phyloP scores from a whole-genome alignment of 2,329 filamentous ascomycete genomes.

The Neofusicoccum cordaticola region DNA sequence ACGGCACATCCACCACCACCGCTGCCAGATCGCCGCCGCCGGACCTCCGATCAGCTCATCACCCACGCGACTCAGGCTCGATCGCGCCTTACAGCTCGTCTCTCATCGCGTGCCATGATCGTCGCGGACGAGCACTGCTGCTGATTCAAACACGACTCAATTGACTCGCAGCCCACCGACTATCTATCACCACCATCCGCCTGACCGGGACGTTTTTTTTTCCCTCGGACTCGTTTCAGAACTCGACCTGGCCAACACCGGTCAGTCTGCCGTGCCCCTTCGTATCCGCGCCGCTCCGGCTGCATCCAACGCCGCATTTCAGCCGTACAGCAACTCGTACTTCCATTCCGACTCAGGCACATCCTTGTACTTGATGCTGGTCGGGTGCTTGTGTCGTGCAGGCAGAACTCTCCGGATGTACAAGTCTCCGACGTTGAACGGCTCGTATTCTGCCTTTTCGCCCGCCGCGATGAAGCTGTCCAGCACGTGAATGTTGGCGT shows the following conservation, averaged over 20 bases:
- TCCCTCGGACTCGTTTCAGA: not conserved
- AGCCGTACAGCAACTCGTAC: slow-evolving; percentile 22
- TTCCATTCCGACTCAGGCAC: slow-evolving; percentile 35
- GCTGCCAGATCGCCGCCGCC: not conserved
- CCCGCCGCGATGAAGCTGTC: slow-evolving; percentile 28
- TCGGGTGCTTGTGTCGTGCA: slow-evolving; percentile 37
- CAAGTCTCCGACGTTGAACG: slow-evolving; percentile 24
- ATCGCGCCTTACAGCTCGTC: not conserved
- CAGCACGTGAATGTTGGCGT: slow-evolving; percentile 32
- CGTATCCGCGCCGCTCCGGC: not conserved
- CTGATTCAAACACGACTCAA: slow-evolving; percentile 2
- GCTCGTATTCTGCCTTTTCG: slow-evolving; percentile 2
- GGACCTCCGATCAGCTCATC: not conserved
- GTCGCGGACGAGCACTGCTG: not conserved
- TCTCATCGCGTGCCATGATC: slow-evolving; percentile 7
- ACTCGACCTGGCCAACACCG: not conserved
- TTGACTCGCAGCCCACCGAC: slow-evolving; percentile 10
- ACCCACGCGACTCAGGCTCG: not conserved
- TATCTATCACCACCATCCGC: slow-evolving; percentile 3
- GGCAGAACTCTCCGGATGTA: slow-evolving; percentile 35
- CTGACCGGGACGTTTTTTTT: not conserved
- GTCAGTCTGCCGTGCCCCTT: not conserved
- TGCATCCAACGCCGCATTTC: not conserved
- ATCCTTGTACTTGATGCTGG: slow-evolving; percentile 35
- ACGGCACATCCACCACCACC: not conserved